phyloP scores from a whole-genome alignment of 805 yeast genomes.

The Hanseniaspora valbyensis region DNA sequence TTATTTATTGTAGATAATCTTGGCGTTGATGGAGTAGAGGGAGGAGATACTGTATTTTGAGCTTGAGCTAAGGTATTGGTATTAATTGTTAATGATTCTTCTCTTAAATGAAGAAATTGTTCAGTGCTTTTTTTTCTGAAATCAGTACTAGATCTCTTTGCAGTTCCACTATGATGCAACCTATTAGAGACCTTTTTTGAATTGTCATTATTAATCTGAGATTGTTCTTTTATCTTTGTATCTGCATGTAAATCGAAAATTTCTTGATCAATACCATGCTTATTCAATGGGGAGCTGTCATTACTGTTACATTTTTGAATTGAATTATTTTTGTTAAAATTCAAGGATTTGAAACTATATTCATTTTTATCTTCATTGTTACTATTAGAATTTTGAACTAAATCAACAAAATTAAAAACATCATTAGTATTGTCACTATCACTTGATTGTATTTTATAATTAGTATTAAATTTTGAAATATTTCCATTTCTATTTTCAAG shows the following conservation, averaged over 20 bases:
- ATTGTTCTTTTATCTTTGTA: no score
- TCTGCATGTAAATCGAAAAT: no score
- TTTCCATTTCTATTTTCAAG: background rate
- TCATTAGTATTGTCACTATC: background rate
- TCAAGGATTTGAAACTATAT: no score
- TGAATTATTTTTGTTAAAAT: no score
- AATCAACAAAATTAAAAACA: no score
- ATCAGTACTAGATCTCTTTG: background rate
- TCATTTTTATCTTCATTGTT: background rate
- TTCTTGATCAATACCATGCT: background rate
- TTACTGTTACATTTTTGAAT: no score
- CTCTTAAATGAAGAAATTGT: background rate
- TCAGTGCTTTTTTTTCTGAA: constrained; percentile 12
- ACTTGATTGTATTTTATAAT: background rate
- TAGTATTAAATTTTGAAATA: background rate
- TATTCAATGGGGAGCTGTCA: background rate
- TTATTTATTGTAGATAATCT: background rate
- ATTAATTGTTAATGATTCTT: background rate
- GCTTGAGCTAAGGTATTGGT: background rate
- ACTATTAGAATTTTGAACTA: no score
- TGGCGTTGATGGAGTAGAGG: constrained; percentile 13
- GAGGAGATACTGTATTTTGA: background rate
- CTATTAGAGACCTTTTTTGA: no score
- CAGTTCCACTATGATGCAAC: background rate
- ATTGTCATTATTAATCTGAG: no score